Evolutionary conservation across 345 rosid species (phyloP).

Genomic region (Aethionema arabicum): DNA sequence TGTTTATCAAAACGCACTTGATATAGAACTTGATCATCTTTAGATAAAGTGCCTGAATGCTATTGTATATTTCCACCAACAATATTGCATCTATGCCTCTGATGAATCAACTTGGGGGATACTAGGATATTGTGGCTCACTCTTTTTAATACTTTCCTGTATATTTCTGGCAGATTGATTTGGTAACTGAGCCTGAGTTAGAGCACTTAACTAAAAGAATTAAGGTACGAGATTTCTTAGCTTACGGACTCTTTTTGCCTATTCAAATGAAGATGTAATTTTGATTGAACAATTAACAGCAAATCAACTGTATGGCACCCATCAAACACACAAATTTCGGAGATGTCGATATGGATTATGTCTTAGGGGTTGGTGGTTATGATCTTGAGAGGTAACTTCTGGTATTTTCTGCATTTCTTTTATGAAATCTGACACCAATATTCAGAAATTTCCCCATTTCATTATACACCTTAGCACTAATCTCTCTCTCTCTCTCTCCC

Average conservation of each 20-base stretch:
- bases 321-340: slow-evolving; percentile 58
- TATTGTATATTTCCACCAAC: background rate
- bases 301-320: slow-evolving; percentile 66
- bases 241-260: background rate
- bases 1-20: background rate
- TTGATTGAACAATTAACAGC: slow-evolving; percentile 33
- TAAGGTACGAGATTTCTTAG: slow-evolving; percentile 43
- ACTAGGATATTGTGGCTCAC: too few species aligned
- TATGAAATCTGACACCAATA: too few species aligned
- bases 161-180: slow-evolving; percentile 54
- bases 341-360: slow-evolving; percentile 70
- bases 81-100: background rate
- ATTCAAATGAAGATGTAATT: background rate
- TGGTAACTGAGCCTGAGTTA: slow-evolving; percentile 56
- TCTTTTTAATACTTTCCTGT: background rate
- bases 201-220: slow-evolving; percentile 50
- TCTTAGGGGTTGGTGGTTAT: slow-evolving; percentile 74
- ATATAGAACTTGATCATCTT: background rate
- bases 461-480: background rate
- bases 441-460: too few species aligned
- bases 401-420: background rate
- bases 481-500: background rate
- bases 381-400: slow-evolving; percentile 62
- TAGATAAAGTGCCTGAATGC: background rate
- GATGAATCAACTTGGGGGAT: background rate